Evolutionary conservation across 805 yeast species (phyloP), one percentile per base, ranked within the genome.

Genomic region (Yarrowia sp.): DNA sequence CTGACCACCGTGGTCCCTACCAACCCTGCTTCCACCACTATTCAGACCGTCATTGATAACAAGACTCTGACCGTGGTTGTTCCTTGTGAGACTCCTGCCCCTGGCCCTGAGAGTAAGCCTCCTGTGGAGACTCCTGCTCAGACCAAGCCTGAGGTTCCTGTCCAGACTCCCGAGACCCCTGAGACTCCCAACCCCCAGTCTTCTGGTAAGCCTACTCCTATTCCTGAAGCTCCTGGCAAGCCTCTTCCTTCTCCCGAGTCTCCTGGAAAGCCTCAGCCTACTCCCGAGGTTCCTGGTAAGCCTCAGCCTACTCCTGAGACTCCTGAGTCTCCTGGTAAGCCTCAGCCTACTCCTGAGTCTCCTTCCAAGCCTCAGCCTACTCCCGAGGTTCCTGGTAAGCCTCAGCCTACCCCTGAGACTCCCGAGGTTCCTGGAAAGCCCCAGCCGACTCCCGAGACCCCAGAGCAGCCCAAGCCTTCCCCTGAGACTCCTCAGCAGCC

Each of bases 11-110:
- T 55, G 17, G 61, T 55, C 3, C 61, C 61, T 9, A 39, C 61
- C 46, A 55, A 55, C 46, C 46, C 61, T 8, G 46, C 20, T 9
- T 14, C 61, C 24, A 55, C 61, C 34, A 55, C 61, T n/a, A 13
- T 39, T 4, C 38, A 39, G 38, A 93, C 93, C 73, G 97, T 93
- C 56, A 91, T 93, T 75, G 93, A 97, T 52, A 92, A 93, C 77
- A 98, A 94, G 78, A 89, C 97, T 1, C 83, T 94, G 69, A 98
- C 98, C 0, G 93, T 94, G 72, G 96, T 94, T 30, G 83, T 94
- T 39, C 61, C 61, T 55, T 55, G 61, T 8, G 61, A 55, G 61
- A 19, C 58, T 19, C 42, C 36, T 33, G 13, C 40, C 8, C 39
- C 53, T 17, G 56, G n/a, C 9, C 47, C 47, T 19, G 8, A 44